Evolutionary conservation across 768 basidiomycete species (phyloP).

Genomic region (Roridomyces roridus): DNA sequence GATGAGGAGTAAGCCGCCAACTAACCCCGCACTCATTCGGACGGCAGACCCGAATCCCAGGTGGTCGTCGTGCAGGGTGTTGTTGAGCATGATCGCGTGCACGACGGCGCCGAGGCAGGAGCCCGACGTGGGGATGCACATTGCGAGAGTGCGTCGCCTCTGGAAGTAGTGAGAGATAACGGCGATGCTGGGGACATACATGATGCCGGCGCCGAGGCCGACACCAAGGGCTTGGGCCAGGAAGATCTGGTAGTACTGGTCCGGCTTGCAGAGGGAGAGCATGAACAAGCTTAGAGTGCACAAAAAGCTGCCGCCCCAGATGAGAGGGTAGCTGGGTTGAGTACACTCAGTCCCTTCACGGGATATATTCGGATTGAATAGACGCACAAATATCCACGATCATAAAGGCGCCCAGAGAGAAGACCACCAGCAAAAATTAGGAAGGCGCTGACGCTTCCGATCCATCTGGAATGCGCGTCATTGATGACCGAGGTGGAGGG

Average conservation of each 20-base stretch:
- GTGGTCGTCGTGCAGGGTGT: constrained; percentile 48
- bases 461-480: constrained; percentile 5
- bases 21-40: constrained; percentile 52
- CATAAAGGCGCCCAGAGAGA: constrained; percentile 48
- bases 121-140: constrained; percentile 53
- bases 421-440: constrained; percentile 47
- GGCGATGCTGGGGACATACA: constrained; percentile 52
- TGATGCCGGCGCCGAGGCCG: constrained; percentile 47
- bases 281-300: constrained; percentile 47
- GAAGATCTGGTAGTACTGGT: constrained; percentile 52
- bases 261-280: constrained; percentile 49
- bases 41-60: constrained; percentile 61
- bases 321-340: constrained; percentile 34
- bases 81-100: constrained; percentile 70
- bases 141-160: constrained; percentile 42
- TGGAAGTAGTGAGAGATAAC: constrained; percentile 52
- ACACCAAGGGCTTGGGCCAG: constrained; percentile 48
- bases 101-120: constrained; percentile 66
- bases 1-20: constrained; percentile 44
- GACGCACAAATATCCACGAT: constrained; percentile 52
- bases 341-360: no score
- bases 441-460: constrained; percentile 48
- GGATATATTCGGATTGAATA: no score
- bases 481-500: no score
- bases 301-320: constrained; percentile 41